Evolutionary conservation across 2,329 filamentous ascomycete genomes (phyloP).

Genomic region (Ascosphaera pollenicola): DNA sequence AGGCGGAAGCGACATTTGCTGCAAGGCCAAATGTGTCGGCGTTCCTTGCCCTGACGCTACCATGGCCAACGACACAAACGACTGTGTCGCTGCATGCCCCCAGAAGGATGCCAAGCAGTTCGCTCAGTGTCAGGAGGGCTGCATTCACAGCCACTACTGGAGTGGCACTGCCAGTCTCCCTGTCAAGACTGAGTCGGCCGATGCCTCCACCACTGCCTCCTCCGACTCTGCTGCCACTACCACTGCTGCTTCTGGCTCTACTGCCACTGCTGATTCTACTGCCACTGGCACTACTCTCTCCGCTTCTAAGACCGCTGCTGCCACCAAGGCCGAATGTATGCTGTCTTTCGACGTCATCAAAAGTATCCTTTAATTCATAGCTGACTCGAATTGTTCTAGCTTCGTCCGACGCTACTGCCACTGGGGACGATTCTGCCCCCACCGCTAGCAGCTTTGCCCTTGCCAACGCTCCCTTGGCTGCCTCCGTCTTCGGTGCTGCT

Average conservation of each 20-base stretch:
- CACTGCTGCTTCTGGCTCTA: slow-evolving; percentile 4
- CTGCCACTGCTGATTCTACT: slow-evolving; percentile 3
- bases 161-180: slow-evolving; percentile 8
- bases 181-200: too few relatives aligned
- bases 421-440: slow-evolving; percentile 4
- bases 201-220: background rate
- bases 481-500: slow-evolving; percentile 14
- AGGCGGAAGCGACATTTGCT: slow-evolving; percentile 27
- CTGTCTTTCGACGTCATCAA: too few relatives aligned
- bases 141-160: slow-evolving; percentile 28
- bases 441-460: slow-evolving; percentile 6
- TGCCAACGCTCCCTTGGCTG: slow-evolving; percentile 11
- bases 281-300: slow-evolving; percentile 7
- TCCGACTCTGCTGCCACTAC: slow-evolving; percentile 5
- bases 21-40: slow-evolving; percentile 28
- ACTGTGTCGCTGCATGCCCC: slow-evolving; percentile 29
- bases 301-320: too few relatives aligned
- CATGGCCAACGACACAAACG: slow-evolving; percentile 28
- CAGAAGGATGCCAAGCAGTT: slow-evolving; percentile 27
- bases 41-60: slow-evolving; percentile 29
- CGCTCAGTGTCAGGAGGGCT: slow-evolving; percentile 25
- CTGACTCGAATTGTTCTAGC: too few relatives aligned
- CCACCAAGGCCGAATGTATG: too few relatives aligned
- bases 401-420: too few relatives aligned
- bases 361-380: too few relatives aligned